Base-by-base conservation (phyloP, 345 rosid species). In the Salix exigua region DNA sequence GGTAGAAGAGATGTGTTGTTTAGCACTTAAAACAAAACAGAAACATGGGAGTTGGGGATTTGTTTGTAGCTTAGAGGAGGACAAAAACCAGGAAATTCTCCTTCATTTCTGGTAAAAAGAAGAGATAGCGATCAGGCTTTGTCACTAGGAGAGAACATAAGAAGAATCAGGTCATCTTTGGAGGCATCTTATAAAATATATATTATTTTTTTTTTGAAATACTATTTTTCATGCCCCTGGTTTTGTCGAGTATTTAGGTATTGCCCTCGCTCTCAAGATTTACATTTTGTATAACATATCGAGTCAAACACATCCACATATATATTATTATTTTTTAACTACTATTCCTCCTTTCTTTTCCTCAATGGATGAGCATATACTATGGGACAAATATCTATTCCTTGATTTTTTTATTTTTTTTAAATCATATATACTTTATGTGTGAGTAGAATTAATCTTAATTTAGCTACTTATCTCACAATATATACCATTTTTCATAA, bases 51-150 rank as follows among this genome's bases (percentile, higher is more conserved):
- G 50, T 63, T 60, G 75, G 77, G 81, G 72, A 67, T 81, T 72
- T 81, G 79, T 75, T 68, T 63, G 66, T 65, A 21, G 42, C 37
- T 74, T 33, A 72, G 78, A 68, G 83, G 80, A 77, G 66, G 83
- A 83, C 85, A 86, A 79, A 75, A 82, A 75, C 82, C 82, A 82
- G 68, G 64, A 82, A 86, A 73, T 46, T 81, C 85, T 81, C 80
- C 86, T 81, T 61, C 83, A 74, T 83, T 83, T 79, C 58, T 70
- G 82, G 78, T 78, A 66, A 33, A 60, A 75, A 42, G 19, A 38
- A 40, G 35, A 55, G 21, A 18, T 6, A 61, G 62, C 31, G 38
- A 31, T 46, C 68, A 8, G 73, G 75, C 44, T 63, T n/a, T 48
- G 69, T 79, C 68, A 38, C 35, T 58, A 50, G 28, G 66, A 28